phyloP scores from a whole-genome alignment of 768 basidiomycete genomes.

The Rickenella mellea region DNA sequence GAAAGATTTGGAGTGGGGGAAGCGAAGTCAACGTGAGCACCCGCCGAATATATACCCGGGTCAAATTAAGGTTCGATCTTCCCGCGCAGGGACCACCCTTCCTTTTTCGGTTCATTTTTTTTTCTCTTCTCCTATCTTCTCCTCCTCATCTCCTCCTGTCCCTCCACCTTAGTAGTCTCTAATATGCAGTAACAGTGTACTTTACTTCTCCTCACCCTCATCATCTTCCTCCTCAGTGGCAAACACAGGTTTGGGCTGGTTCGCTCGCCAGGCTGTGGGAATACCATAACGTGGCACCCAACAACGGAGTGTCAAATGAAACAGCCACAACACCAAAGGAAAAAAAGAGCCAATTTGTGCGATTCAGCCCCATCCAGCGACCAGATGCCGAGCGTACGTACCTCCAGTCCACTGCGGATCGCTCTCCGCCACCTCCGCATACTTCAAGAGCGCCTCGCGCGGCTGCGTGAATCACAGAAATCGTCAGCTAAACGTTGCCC shows the following conservation, averaged over 20 bases:
- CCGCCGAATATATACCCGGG: constrained; percentile 18
- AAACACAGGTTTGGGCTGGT: constrained; percentile 84
- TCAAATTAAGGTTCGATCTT: constrained; percentile 79
- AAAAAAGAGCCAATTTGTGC: not conserved
- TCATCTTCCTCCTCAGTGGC: constrained; percentile 47
- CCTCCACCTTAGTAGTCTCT: constrained; percentile 7
- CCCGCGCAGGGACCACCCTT: constrained; percentile 64
- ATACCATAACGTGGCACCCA: constrained; percentile 28
- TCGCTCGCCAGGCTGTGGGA: constrained; percentile 71
- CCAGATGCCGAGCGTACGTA: constrained; percentile 28
- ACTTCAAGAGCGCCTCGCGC: constrained; percentile 92
- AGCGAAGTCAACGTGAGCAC: not conserved
- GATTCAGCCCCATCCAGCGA: not conserved
- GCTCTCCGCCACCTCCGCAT: constrained; percentile 65
- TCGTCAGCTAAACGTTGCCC: no score
- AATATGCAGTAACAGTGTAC: not conserved
- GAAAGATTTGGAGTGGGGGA: constrained; percentile 9
- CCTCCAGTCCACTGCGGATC: constrained; percentile 83
- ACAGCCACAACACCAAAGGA: constrained; percentile 23
- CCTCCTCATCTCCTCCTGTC: constrained; percentile 12
- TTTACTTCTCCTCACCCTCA: constrained; percentile 42
- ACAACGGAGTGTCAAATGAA: constrained; percentile 23
- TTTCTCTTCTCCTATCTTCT: constrained; percentile 14
- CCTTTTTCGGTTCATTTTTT: constrained; percentile 20
- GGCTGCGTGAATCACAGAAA: constrained; percentile 67